Base-by-base conservation (phyloP, 768 basidiomycete genomes). In the Paxillus ammoniavirescens region DNA sequence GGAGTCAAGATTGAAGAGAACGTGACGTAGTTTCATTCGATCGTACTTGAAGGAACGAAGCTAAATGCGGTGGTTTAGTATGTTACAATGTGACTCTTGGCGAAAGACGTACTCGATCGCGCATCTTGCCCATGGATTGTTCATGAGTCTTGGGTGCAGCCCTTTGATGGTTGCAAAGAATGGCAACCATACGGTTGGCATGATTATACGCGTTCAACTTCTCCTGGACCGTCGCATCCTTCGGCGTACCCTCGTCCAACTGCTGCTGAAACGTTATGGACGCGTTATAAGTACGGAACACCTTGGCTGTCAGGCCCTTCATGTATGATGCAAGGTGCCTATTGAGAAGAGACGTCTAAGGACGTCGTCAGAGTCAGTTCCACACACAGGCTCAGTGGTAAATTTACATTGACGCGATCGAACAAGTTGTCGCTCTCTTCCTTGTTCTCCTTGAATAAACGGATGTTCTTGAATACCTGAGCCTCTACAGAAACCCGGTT, bases 201-300 rank as follows among this genome's bases (percentile, higher is more conserved):
- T 91, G 89, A 63, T 98, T 98, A 74, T 98, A 99, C 17, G 93
- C 91, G 52, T 96, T 93, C 45, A 98, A 78, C 75, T 97, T 98
- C 76, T 99, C 96, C 63, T 94, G 91, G n/a, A 92, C 76, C 2
- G 89, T 86, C 1, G 82, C 86, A 60, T 84, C 75, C 60, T 78
- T 75, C 3, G 82, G 84, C 8, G 81, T 87, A 49, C 82, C 82
- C 57, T 85, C 79, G 61, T 95, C 91, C 55, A 98, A 76, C 57
- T 96, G 85, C 42, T 89, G 78, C 67, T 98, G 93, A 77, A 98
- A 97, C 2, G 96, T 97, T 67, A 84, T 86, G 23, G 97, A 98
- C 21, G 97, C 97, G 65, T 99, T 99, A 76, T 91, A 99, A 48
- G 97, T 99, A 93, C 97, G 96, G 80, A 99, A 99, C 26, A 99